These are phyloP conservation scores for Globisporangium nagaii DNA, from an alignment of 352 stramenopile genomes.

Conservation along the genomic window DNA sequence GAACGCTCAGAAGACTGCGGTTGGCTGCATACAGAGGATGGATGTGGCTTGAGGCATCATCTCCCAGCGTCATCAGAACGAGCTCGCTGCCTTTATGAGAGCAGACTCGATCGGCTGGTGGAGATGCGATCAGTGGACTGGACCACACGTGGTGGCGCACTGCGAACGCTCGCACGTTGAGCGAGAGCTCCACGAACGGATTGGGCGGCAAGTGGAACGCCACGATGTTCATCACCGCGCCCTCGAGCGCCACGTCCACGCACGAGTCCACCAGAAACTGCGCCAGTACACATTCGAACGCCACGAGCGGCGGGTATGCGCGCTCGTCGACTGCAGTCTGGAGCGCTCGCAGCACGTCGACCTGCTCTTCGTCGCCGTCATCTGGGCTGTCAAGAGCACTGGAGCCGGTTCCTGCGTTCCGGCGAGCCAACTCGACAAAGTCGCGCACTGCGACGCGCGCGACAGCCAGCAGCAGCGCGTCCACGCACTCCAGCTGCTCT, in stretches of 20 bases:
- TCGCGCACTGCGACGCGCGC: conserved; percentile 14
- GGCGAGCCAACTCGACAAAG: conserved; percentile 6
- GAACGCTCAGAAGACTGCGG: conserved; percentile 8
- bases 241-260: conserved; percentile 44
- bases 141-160: conserved; percentile 26
- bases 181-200: conserved; percentile 37
- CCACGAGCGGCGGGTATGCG: conserved; percentile 30
- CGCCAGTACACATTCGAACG: conserved; percentile 34
- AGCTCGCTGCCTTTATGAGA: not conserved
- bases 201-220: conserved; percentile 35
- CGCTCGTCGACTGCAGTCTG: conserved; percentile 22
- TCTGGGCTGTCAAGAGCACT: no score
- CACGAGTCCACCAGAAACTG: conserved; percentile 41
- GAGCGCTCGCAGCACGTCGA: conserved; percentile 27
- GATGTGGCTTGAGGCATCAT: not conserved
- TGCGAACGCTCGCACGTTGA: conserved; percentile 31
- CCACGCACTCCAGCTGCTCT: conserved; percentile 13
- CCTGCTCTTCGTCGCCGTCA: conserved; percentile 1
- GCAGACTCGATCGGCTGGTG: not conserved
- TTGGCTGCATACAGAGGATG: conserved; percentile 13
- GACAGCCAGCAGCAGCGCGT: conserved; percentile 19
- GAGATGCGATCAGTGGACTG: not conserved
- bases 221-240: conserved; percentile 42
- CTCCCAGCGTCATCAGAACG: not conserved
- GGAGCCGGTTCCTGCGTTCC: no score